A percentile compares a stretch with the other conserved stretches of the same genome.
These are phyloP conservation scores for Diaporthe ampelina DNA, from an alignment of 2,329 filamentous ascomycete species.

Conservation along the genomic window DNA sequence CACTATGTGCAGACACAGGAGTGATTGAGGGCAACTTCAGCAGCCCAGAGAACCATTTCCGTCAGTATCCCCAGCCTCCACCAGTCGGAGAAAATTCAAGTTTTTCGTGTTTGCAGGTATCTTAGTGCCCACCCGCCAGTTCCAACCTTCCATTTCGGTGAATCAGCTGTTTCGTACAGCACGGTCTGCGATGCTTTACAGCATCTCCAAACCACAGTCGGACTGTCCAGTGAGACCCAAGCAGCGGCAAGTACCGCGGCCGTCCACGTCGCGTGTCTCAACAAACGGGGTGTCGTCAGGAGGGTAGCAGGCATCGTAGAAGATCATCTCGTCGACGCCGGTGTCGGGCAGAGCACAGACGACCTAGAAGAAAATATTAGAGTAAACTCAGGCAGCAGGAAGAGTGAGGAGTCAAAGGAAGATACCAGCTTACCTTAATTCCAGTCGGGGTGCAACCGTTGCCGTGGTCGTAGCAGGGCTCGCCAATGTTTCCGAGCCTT, in stretches of 20 bases:
- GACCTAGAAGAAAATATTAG: not conserved
- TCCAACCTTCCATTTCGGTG: not conserved
- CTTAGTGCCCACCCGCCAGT: not conserved
- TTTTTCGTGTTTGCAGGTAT: not conserved
- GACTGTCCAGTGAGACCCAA: not conserved
- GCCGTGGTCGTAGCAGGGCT: slow-evolving; percentile 11
- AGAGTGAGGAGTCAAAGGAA: not conserved
- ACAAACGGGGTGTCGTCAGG: not conserved
- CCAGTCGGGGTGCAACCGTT: not conserved
- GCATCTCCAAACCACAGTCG: not conserved
- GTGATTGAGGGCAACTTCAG: not conserved
- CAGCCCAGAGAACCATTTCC: not conserved
- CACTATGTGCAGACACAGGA: not conserved
- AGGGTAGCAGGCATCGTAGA: slow-evolving; percentile 9
- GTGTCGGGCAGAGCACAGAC: not conserved
- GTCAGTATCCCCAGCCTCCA: not conserved
- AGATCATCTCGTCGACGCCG: slow-evolving; percentile 14
- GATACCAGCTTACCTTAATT: not conserved
- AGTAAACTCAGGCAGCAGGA: not conserved
- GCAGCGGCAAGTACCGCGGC: slow-evolving; percentile 17
- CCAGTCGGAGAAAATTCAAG: not conserved
- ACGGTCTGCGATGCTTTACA: too few relatives aligned
- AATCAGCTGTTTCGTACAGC: not conserved
- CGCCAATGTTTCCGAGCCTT: slow-evolving; percentile 7
- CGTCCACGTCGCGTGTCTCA: not conserved